These are phyloP conservation scores for Aspergillus heteromorphus DNA, from an alignment of 495 filamentous ascomycete genomes.

Conservation along the genomic window DNA sequence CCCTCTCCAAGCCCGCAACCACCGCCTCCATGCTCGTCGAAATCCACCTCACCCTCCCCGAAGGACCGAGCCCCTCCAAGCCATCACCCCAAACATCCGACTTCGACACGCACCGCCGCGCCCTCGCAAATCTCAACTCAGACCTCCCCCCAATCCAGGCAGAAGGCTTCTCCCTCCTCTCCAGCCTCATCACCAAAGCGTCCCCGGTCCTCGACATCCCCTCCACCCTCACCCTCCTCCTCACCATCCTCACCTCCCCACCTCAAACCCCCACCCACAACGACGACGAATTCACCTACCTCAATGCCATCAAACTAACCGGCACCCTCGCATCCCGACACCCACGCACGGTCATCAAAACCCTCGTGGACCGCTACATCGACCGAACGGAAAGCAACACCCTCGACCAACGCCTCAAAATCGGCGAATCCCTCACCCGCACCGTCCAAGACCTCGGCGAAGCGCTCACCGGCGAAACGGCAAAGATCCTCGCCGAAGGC, in stretches of 20 bases:
- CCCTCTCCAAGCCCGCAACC: slow-evolving; percentile 35
- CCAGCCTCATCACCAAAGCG: slow-evolving; percentile 53
- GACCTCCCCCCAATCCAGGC: slow-evolving; percentile 70
- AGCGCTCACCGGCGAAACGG: slow-evolving; percentile 53
- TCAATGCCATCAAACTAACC: slow-evolving; percentile 64
- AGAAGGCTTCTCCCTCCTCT: slow-evolving; percentile 70
- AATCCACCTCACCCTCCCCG: slow-evolving; percentile 52
- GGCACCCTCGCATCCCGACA: slow-evolving; percentile 60
- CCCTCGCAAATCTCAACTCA: slow-evolving; percentile 69
- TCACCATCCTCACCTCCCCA: slow-evolving; percentile 57
- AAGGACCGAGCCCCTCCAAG: slow-evolving; percentile 38
- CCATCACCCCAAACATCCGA: slow-evolving; percentile 50
- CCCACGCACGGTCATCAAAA: slow-evolving; percentile 57
- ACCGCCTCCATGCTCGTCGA: slow-evolving; percentile 54
- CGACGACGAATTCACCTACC: slow-evolving; percentile 73
- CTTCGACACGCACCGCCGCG: slow-evolving; percentile 64
- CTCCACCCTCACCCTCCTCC: slow-evolving; percentile 58
- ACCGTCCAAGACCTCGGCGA: slow-evolving; percentile 62
- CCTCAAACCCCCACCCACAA: slow-evolving; percentile 43
- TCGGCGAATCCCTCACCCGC: slow-evolving; percentile 68
- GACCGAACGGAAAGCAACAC: slow-evolving; percentile 53
- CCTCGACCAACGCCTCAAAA: slow-evolving; percentile 63
- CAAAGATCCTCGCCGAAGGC: slow-evolving; percentile 51
- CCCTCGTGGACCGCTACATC: slow-evolving; percentile 64
- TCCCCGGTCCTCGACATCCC: slow-evolving; percentile 68